Evolutionary conservation across 2,329 filamentous ascomycete species (phyloP).

Genomic region (Diaporthe sp.): DNA sequence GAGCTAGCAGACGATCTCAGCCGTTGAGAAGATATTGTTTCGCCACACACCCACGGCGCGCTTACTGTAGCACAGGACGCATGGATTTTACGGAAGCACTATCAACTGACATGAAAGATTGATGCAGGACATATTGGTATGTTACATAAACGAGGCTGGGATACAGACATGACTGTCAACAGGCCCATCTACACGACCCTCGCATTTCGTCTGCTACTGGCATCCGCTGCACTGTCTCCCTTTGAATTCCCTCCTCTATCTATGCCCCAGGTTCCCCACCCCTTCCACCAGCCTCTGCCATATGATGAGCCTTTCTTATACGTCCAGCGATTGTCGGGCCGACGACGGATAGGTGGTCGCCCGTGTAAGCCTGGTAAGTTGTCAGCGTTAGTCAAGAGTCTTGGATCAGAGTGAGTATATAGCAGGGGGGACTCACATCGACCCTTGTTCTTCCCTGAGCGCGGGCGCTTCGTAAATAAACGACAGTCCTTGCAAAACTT

Average conservation of each 20-base stretch:
- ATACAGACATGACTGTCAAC: background rate
- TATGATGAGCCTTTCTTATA: background rate
- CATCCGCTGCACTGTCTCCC: background rate
- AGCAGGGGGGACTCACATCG: background rate
- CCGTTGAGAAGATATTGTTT: no score
- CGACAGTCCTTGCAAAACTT: background rate
- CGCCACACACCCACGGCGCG: no score
- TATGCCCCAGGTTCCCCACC: background rate
- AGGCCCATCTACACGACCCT: background rate
- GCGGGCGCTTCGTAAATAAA: background rate
- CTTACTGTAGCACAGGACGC: no score
- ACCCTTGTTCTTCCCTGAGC: background rate
- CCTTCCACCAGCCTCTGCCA: background rate
- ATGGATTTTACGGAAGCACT: no score
- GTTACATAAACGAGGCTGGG: background rate
- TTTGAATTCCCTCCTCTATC: background rate
- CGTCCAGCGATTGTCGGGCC: background rate
- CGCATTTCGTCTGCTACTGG: background rate
- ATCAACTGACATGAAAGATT: no score
- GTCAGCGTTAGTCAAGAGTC: background rate
- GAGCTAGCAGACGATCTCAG: no score
- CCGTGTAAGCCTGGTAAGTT: background rate
- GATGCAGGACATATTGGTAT: no score
- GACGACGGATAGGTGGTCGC: background rate
- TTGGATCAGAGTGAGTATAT: background rate